Evolutionary conservation across 1,139 yeast genomes (phyloP).

Genomic region (Debaryomyces psychrophilus): DNA sequence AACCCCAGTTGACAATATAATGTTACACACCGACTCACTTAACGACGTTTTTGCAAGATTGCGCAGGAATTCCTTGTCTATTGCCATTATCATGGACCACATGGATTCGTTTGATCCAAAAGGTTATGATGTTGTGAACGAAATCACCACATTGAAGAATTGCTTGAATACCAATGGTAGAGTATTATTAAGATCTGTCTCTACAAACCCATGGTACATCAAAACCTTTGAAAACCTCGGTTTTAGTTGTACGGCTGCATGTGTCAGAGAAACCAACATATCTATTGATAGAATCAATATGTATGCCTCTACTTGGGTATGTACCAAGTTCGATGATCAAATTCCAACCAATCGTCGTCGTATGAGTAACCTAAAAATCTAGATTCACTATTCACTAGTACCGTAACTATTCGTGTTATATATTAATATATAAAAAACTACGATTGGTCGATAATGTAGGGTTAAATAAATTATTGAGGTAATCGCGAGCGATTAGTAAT

Average conservation of each 20-base stretch:
- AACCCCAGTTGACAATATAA: conserved; percentile 62
- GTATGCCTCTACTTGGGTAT: conserved; percentile 90
- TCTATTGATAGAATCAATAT: conserved; percentile 80
- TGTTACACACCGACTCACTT: conserved; percentile 79
- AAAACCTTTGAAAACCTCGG: conserved; percentile 67
- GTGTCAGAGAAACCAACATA: conserved; percentile 60
- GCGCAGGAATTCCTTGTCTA: conserved; percentile 62
- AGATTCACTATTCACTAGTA: conserved; percentile 7
- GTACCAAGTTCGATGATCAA: conserved; percentile 49
- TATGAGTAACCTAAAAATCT: conserved; percentile 46
- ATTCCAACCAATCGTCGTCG: conserved; percentile 27
- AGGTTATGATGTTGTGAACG: conserved; percentile 64
- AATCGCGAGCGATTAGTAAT: conserved; percentile 3
- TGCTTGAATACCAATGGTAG: conserved; percentile 71
- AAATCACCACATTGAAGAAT: conserved; percentile 63
- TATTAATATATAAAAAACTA: not conserved
- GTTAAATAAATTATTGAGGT: not conserved
- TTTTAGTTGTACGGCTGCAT: conserved; percentile 69
- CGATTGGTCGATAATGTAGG: not conserved
- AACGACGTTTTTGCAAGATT: conserved; percentile 74
- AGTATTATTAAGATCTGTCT: conserved; percentile 70
- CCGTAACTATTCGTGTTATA: not conserved
- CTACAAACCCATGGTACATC: conserved; percentile 78
- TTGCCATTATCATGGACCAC: conserved; percentile 87
- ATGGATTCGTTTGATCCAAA: conserved; percentile 87